These are phyloP conservation scores for Bruguiera hainesii DNA, from an alignment of 441 rosid genomes.

Conservation along the genomic window DNA sequence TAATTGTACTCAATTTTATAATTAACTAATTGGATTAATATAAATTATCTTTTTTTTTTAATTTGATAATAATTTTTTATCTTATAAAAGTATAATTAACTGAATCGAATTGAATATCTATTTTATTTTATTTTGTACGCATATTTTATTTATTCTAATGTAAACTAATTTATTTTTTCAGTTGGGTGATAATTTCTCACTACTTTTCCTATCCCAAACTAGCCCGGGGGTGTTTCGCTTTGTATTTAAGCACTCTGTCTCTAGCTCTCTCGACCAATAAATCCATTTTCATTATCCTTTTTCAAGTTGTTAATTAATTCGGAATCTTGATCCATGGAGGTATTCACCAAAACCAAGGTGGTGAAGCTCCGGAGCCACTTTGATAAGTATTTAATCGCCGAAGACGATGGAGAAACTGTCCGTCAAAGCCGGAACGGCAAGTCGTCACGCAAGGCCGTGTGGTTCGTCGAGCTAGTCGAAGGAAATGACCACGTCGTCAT, in stretches of 20 bases:
- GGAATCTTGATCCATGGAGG: constrained; percentile 37
- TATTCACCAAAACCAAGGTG: constrained; percentile 45
- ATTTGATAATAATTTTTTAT: no score
- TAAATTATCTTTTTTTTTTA: no score
- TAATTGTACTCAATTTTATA: no score
- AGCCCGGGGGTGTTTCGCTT: no score
- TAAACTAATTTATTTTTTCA: no score
- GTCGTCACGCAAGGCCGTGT: constrained; percentile 28
- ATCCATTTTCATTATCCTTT: background rate
- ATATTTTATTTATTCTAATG: no score
- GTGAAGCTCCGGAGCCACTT: constrained; percentile 52
- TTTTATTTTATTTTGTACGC: no score
- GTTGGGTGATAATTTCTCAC: background rate
- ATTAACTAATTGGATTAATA: no score
- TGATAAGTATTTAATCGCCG: constrained; percentile 47
- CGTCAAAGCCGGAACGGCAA: constrained; percentile 36
- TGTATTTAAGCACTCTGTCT: background rate
- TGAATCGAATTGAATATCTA: no score
- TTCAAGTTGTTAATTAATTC: background rate
- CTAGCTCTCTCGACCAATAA: background rate
- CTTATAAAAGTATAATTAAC: no score
- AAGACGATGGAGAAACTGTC: constrained; percentile 40
- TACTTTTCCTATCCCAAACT: background rate
- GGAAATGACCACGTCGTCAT: constrained; percentile 25
- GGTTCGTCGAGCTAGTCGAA: constrained; percentile 45